Conservation (phyloP, 2,329 filamentous ascomycete species). For the Epichloe scottii region DNA sequence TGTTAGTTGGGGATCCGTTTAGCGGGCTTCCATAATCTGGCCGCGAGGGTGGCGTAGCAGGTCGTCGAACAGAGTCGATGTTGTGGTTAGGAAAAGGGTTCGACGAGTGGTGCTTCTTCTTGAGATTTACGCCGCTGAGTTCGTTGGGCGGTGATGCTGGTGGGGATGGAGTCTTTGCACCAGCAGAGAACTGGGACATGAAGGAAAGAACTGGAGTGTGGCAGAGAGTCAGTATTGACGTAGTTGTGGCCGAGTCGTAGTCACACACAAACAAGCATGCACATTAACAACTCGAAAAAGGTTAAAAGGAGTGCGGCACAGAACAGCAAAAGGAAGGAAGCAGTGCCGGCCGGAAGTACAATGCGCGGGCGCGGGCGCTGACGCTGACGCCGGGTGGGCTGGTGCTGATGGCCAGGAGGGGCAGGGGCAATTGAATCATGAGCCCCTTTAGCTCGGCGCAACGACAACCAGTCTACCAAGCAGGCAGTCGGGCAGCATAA, state of each 20-base stretch:
- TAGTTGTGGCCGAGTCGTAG: not conserved
- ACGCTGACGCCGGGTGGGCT: too few relatives aligned
- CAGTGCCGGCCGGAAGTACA: not conserved
- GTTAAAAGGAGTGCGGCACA: not conserved
- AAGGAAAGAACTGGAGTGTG: conserved; percentile 62
- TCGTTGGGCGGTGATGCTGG: conserved; percentile 31
- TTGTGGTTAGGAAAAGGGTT: conserved; percentile 25
- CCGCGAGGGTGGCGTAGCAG: conserved; percentile 25
- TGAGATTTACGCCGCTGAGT: conserved; percentile 18
- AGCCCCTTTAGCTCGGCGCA: not conserved
- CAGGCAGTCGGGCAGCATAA: not conserved
- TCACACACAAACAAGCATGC: not conserved
- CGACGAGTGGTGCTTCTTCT: conserved; percentile 15
- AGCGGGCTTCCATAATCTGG: conserved; percentile 30
- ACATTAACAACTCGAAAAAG: not conserved
- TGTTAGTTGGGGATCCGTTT: conserved; percentile 30
- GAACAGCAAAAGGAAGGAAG: not conserved
- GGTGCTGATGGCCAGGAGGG: not conserved
- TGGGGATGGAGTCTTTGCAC: conserved; percentile 32
- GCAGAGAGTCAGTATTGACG: conserved; percentile 1
- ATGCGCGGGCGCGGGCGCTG: not conserved
- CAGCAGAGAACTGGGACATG: conserved; percentile 65
- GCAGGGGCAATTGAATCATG: conserved; percentile 3
- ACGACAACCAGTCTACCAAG: not conserved
- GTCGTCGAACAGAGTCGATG: conserved; percentile 22